A percentile compares a stretch with the other conserved stretches of the same genome.
phyloP scores from a whole-genome alignment of 2,329 filamentous ascomycete species.

The Hypoxylon sp. region DNA sequence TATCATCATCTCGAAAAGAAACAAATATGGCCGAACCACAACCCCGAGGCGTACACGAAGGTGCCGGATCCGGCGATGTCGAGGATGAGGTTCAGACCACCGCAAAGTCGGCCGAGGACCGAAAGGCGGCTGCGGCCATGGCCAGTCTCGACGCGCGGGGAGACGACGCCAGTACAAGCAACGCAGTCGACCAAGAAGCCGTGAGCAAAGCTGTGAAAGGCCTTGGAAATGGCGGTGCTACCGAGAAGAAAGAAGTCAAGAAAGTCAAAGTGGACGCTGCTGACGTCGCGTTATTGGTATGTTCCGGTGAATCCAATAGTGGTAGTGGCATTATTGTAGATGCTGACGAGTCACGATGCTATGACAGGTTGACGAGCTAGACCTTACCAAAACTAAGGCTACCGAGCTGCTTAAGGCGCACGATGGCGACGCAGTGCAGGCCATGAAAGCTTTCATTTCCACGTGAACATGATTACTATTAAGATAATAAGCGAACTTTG shows the following conservation, averaged over 20 bases:
- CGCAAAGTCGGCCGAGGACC: slow-evolving; percentile 79
- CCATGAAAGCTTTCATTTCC: slow-evolving; percentile 71
- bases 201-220: slow-evolving; percentile 80
- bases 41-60: slow-evolving; percentile 70
- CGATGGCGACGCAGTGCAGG: slow-evolving; percentile 78
- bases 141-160: slow-evolving; percentile 74
- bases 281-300: slow-evolving; percentile 78
- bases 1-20: background rate
- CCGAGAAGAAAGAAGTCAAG: slow-evolving; percentile 64
- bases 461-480: slow-evolving; percentile 26
- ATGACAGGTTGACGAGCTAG: slow-evolving; percentile 76
- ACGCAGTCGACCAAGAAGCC: slow-evolving; percentile 77
- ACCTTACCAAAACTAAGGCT: slow-evolving; percentile 78
- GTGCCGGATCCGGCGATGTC: slow-evolving; percentile 70
- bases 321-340: background rate
- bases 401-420: slow-evolving; percentile 80
- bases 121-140: slow-evolving; percentile 81
- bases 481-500: background rate
- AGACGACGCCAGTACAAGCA: slow-evolving; percentile 59
- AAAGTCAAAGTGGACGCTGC: slow-evolving; percentile 81
- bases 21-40: slow-evolving; percentile 72
- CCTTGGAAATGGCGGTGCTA: slow-evolving; percentile 60
- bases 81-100: slow-evolving; percentile 68
- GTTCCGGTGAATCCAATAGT: slow-evolving; percentile 49
- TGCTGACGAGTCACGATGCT: slow-evolving; percentile 14